Evolutionary conservation across 257 asterid genomes (phyloP).

Genomic region (Plectranthus barbatus): DNA sequence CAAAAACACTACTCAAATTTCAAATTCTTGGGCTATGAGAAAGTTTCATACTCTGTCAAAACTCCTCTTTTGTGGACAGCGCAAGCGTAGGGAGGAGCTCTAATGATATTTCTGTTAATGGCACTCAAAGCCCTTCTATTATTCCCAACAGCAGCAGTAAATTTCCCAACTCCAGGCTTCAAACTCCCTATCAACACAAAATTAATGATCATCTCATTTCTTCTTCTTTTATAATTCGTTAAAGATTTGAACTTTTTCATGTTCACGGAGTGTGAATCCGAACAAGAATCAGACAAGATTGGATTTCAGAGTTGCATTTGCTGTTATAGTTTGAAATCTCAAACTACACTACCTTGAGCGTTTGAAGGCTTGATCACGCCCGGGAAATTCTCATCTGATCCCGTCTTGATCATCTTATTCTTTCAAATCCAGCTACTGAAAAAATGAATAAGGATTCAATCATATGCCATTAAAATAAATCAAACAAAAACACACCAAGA

Average conservation of each 20-base stretch:
- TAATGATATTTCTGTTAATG: conserved; percentile 50
- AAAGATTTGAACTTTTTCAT: neutral
- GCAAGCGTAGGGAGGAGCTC: conserved; percentile 44
- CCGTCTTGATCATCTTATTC: conserved; percentile 31
- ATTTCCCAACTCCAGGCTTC: conserved; percentile 28
- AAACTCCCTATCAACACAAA: conserved; percentile 26
- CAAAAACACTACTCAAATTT: neutral
- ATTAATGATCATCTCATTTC: neutral
- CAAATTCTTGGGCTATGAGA: neutral
- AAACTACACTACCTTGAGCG: conserved; percentile 40
- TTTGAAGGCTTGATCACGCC: conserved; percentile 47
- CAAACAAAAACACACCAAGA: neutral
- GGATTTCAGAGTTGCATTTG: neutral
- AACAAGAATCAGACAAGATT: neutral
- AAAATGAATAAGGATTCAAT: neutral
- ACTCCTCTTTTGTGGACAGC: conserved; percentile 58
- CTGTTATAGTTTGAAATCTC: conserved; percentile 1
- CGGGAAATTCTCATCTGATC: conserved; percentile 62
- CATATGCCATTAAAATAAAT: conserved; percentile 2
- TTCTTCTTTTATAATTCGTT: neutral
- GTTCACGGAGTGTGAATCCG: neutral
- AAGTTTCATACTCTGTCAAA: conserved; percentile 45
- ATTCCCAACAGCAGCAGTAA: conserved; percentile 18
- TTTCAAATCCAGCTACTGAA: conserved; percentile 7
- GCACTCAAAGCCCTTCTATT: conserved; percentile 72